phyloP scores from a whole-genome alignment of 176 grass and related monocot genomes.

The Eleusine coracana region DNA sequence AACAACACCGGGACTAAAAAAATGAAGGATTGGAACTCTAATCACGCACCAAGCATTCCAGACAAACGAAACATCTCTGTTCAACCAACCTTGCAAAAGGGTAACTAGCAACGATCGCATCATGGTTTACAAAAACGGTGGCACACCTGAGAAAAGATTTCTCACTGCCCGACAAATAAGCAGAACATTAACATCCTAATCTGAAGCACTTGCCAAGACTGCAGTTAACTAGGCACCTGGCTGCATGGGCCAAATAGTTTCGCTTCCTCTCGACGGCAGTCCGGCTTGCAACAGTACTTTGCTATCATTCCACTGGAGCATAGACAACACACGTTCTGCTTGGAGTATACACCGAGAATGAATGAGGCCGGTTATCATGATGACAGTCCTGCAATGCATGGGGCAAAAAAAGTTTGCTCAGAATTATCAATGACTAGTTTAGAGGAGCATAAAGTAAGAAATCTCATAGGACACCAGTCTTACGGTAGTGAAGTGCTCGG shows the following conservation, averaged over 20 bases:
- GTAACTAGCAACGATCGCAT: neutral
- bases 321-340: slow-evolving; percentile 89
- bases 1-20: neutral
- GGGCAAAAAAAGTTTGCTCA: slow-evolving; percentile 20
- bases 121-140: neutral
- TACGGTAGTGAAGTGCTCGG: slow-evolving; percentile 81
- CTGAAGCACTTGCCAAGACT: neutral
- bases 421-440: slow-evolving; percentile 23
- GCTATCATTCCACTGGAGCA: slow-evolving; percentile 61
- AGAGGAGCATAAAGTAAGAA: neutral
- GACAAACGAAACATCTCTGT: slow-evolving; percentile 4
- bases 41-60: neutral
- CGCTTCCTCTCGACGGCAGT: slow-evolving; percentile 8
- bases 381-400: slow-evolving; percentile 56
- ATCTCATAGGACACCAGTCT: slow-evolving; percentile 30
- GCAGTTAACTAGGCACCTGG: slow-evolving; percentile 2
- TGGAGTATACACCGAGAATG: slow-evolving; percentile 79
- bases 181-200: slow-evolving; percentile 21
- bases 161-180: neutral
- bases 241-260: slow-evolving; percentile 19
- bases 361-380: slow-evolving; percentile 81
- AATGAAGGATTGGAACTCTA: neutral
- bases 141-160: neutral
- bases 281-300: neutral
- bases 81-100: neutral